Evolutionary conservation across 1,284 basidiomycete species (phyloP), one percentile per base, ranked within the genome.

Genomic region (Singerocomus inundabilis): DNA sequence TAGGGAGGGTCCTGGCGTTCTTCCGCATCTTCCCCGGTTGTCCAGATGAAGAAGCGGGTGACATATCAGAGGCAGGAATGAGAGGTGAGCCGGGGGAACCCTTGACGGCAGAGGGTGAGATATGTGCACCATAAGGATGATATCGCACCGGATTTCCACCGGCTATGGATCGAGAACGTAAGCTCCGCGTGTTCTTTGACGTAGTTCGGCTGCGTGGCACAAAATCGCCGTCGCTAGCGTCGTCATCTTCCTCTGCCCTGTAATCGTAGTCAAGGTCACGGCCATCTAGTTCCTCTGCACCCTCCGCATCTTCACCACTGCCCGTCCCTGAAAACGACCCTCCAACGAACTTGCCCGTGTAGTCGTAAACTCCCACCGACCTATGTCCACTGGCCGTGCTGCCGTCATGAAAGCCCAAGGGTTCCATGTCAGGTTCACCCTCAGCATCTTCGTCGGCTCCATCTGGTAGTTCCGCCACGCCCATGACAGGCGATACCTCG

Each of bases 1-100:
- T 70, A 29, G 80, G 78, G 6, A 79, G 64, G 25, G 68, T 69
- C 33, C 71, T 64, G 4, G 70, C 55, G 16, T 72, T 70, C 58
- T 68, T 69, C 49, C 67, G 68, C 72, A 71, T 48, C 65, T 60
- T 61, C 56, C 55, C 49, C 52, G 56, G 55, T 38, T 55, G 60
- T 11, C 46, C 59, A 41, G 57, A 49, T 26, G 54, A 57, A 32
- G 49, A 57, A 48, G 49, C 44, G 36, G 51, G 70, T 50, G 58
- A 63, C 55, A 63, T 53, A 41, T 58, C 61, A 51, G 62, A 52
- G 46, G 59, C 29, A 57, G 70, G 55, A 44, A 64, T 52, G 55
- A 64, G 52, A 41, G 68, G 64, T 4, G 68, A 70, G 51, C 54
- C 61, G 46, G 67, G 55, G 30, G 64, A 65, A 53, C 57, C 49